These are phyloP conservation scores for Quercus robur DNA, from an alignment of 306 rosid genomes.

Conservation along the genomic window DNA sequence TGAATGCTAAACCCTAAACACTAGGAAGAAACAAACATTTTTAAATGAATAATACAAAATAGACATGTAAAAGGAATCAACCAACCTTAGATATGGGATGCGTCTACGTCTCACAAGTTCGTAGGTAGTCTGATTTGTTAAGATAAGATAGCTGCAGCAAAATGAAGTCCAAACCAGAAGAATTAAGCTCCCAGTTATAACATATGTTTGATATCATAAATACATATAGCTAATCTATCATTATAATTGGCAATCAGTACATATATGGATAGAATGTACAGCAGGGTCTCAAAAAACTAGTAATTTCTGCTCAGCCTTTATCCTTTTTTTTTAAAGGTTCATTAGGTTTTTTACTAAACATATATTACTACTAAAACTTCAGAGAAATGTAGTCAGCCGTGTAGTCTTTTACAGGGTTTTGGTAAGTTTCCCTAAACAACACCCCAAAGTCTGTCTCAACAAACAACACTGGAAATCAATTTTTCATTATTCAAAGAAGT, in stretches of 20 bases:
- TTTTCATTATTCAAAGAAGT: neutral
- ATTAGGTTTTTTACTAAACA: neutral
- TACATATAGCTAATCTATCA: neutral
- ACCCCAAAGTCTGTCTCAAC: neutral
- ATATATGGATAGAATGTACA: too few relatives aligned
- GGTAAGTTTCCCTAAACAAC: neutral
- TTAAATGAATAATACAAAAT: neutral
- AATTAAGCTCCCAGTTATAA: neutral
- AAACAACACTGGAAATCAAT: neutral
- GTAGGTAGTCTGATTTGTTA: constrained; percentile 91
- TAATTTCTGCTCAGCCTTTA: too few relatives aligned
- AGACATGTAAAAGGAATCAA: constrained; percentile 17
- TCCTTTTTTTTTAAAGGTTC: too few relatives aligned
- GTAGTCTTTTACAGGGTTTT: neutral
- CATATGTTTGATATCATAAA: neutral
- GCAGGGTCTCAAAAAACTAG: too few relatives aligned
- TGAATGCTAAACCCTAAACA: neutral
- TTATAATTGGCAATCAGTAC: neutral
- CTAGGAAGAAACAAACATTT: constrained; percentile 10
- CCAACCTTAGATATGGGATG: constrained; percentile 83
- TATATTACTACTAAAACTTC: neutral
- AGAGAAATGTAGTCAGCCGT: neutral
- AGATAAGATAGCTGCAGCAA: constrained; percentile 76
- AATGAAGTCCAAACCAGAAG: constrained; percentile 15
- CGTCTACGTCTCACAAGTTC: constrained; percentile 97